Evolutionary conservation across 768 basidiomycete species (phyloP).

Genomic region (Russula sp.): DNA sequence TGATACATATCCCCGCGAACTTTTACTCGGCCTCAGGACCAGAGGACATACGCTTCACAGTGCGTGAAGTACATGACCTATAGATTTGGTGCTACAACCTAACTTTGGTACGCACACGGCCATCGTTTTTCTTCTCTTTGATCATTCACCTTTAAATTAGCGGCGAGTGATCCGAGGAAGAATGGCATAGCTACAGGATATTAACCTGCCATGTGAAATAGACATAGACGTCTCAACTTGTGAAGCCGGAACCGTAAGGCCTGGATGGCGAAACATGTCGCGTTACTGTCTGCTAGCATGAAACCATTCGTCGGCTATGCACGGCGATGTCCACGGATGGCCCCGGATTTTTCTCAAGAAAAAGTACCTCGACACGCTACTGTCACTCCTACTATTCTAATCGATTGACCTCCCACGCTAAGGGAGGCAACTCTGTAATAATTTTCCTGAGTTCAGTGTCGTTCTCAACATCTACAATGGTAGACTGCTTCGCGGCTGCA

Average conservation of each 20-base stretch:
- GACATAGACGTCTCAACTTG: background rate
- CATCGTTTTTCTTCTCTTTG: background rate
- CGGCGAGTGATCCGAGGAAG: constrained; percentile 87
- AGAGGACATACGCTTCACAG: constrained; percentile 70
- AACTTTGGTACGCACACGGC: constrained; percentile 39
- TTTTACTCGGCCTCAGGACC: constrained; percentile 48
- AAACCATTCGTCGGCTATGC: background rate
- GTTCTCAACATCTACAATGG: background rate
- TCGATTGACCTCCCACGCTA: background rate
- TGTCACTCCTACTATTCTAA: too few relatives aligned
- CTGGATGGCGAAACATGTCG: background rate
- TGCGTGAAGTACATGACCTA: constrained; percentile 38
- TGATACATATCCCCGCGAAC: constrained; percentile 44
- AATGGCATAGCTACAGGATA: constrained; percentile 90
- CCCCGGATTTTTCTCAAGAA: too few relatives aligned
- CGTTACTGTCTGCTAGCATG: background rate
- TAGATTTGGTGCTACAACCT: background rate
- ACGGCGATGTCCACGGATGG: background rate
- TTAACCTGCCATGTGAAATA: constrained; percentile 27
- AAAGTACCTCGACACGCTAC: too few relatives aligned
- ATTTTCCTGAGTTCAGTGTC: background rate
- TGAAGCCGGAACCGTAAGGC: background rate
- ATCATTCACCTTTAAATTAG: constrained; percentile 31
- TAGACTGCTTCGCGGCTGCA: background rate
- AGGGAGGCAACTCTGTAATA: background rate